Conservation (phyloP, 805 yeast genomes). For the Zygosaccharomyces bisporus region DNA sequence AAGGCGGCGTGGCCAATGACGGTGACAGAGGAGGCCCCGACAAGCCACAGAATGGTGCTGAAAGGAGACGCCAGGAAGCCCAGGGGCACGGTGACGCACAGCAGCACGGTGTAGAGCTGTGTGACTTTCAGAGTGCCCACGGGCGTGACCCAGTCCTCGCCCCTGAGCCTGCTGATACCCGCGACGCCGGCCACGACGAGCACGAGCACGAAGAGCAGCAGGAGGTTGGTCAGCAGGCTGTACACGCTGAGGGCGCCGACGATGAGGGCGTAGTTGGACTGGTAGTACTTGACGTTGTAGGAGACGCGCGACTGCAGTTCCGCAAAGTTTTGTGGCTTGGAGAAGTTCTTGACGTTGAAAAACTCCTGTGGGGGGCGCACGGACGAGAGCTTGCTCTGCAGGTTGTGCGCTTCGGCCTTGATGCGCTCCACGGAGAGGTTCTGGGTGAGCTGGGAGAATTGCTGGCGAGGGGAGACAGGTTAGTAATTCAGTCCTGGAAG, state of each 20-base stretch:
- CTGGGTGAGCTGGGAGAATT: conserved; percentile 31
- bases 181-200: conserved; percentile 70
- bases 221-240: conserved; percentile 79
- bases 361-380: conserved; percentile 90
- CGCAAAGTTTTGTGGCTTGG: conserved; percentile 85
- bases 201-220: conserved; percentile 76
- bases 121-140: conserved; percentile 68
- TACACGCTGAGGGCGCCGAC: conserved; percentile 72
- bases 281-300: conserved; percentile 81
- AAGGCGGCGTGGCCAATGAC: conserved; percentile 84
- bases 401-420: conserved; percentile 45
- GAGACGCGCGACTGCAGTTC: conserved; percentile 87
- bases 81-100: conserved; percentile 72
- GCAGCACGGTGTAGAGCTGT: conserved; percentile 78
- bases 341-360: conserved; percentile 82
- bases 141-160: conserved; percentile 77
- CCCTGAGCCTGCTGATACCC: conserved; percentile 75
- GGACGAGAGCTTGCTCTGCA: conserved; percentile 64
- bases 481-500: no score
- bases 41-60: conserved; percentile 85
- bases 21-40: conserved; percentile 75
- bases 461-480: conserved; percentile 14
- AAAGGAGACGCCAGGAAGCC: conserved; percentile 88
- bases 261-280: conserved; percentile 78
- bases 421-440: conserved; percentile 33